phyloP scores from a whole-genome alignment of 441 rosid genomes.

The Sinapis alba region DNA sequence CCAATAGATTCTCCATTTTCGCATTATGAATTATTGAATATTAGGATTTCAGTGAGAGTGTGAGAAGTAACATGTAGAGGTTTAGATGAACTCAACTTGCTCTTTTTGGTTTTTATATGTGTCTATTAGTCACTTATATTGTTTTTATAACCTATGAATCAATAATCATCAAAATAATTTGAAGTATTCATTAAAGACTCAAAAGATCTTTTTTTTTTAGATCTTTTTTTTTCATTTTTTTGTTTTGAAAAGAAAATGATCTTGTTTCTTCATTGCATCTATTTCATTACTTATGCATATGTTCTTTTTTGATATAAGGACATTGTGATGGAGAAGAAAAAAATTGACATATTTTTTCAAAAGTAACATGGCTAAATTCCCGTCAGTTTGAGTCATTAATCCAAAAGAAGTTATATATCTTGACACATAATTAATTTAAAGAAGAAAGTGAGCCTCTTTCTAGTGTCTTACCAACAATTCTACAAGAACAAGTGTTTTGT shows the following conservation, averaged over 20 bases:
- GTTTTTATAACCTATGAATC: too few species aligned
- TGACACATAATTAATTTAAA: too few species aligned
- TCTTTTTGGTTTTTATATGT: too few species aligned
- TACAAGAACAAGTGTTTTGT: not conserved
- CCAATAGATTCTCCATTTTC: not conserved
- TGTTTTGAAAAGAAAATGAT: not conserved
- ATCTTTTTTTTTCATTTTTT: not conserved
- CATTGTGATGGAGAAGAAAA: too few species aligned
- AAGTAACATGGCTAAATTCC: not conserved
- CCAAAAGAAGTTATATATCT: too few species aligned
- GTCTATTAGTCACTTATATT: too few species aligned
- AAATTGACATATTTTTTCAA: not conserved
- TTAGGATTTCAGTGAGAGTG: not conserved
- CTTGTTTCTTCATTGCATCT: not conserved
- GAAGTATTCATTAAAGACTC: not conserved
- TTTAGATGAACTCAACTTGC: too few species aligned
- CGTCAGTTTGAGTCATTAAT: not conserved
- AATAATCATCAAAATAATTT: too few species aligned
- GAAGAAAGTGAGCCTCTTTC: not conserved
- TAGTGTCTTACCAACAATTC: not conserved
- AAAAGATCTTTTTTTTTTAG: not conserved
- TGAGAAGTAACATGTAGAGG: not conserved
- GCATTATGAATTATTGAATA: not conserved
- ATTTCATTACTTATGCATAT: not conserved
- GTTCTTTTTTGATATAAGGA: too few species aligned